Base-by-base conservation (phyloP, 495 filamentous ascomycete species). In the Podospora anserina region DNA sequence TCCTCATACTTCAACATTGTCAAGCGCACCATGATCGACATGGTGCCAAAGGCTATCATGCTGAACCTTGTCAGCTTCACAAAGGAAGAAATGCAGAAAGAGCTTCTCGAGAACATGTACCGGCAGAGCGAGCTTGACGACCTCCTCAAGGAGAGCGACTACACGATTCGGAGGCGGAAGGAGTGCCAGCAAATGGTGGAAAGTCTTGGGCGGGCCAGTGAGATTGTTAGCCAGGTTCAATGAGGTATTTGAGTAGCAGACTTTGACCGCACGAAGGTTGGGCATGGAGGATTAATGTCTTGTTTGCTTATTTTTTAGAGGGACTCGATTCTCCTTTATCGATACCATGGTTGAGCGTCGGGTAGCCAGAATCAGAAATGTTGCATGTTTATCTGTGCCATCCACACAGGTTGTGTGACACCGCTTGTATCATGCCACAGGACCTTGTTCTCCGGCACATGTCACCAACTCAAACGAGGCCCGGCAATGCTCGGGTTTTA, bases 11-110 rank as follows among this genome's bases (percentile, higher is more conserved):
- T 89, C 82, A 97, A 95, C 81, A 98, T 99, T 77, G 94, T 97
- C 62, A 91, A 92, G 83, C 86, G 94, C 67, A 99, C 96, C 62
- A 95, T 99, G 94, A 97, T 98, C 69, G 96, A 99, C 74, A 99
- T 98, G 96, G 96, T 99, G 4, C 96, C 96, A 54, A 99, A 99
- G 83, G 95, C 96, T 20, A 95, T 99, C 80, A 99, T 99, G 96
- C 86, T 97, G 63, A 97, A 88, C 66, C 88, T 99, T 55, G 96
- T 99, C 28, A 97, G 94, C 77, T 91, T 89, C 80, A 95, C 93
- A 64, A 97, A 97, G 82, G 94, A 98, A 67, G 93, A 97, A 75
- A 99, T 99, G 96, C 96, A 99, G 80, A 88, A 90, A 68, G 96
- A 99, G 82, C 88, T 99, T 5, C 84, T 99, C n/a, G 94, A 97